Evolutionary conservation across 2,329 filamentous ascomycete genomes (phyloP), one percentile per base, ranked within the genome.

Genomic region (Bipolaris zeicola): DNA sequence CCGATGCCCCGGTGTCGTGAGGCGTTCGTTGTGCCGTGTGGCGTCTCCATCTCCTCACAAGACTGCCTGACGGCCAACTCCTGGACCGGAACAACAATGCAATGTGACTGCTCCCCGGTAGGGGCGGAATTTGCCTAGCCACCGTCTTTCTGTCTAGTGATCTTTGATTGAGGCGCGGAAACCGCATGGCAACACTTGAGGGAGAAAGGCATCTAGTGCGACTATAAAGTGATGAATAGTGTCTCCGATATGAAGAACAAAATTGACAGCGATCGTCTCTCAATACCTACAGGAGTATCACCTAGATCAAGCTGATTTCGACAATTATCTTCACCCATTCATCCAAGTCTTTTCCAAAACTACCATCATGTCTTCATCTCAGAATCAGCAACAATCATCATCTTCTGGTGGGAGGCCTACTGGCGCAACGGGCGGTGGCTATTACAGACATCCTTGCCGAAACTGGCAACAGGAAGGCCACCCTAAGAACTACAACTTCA

Each of bases 341-440:
- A 18, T 48, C 37, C 45, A 38, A 3, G 14, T 33, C 42, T 39
- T 48, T 28, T 31, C 24, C 20, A 43, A 26, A n/a, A 11, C 28
- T 37, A 33, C 26, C 38, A 58, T 16, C 34, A 68, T 68, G 66
- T 61, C 64, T 3, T 57, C 60, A 10, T 51, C 58, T 38, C 36
- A 50, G 18, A 38, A 39, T 20, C 50, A 62, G 37, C 55, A 50
- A 39, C 28, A 52, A 20, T 63, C 64, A 41, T 54, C 61, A 22
- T 58, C 63, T 44, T 61, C 63, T 18, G 66, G 63, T 28, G 58
- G 62, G 44, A 54, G 64, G 38, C 55, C 61, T 42, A 69, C 67
- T n/a, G 67, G 67, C 38, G 67, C 67, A 47, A 63, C 58, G 38
- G 67, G 67, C 28, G 67, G 66, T 52, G 61, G 60, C n/a, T 56